These are phyloP conservation scores for Capillidium rhysosporum DNA, from an alignment of 371 early-diverging fungal species.

Conservation along the genomic window DNA sequence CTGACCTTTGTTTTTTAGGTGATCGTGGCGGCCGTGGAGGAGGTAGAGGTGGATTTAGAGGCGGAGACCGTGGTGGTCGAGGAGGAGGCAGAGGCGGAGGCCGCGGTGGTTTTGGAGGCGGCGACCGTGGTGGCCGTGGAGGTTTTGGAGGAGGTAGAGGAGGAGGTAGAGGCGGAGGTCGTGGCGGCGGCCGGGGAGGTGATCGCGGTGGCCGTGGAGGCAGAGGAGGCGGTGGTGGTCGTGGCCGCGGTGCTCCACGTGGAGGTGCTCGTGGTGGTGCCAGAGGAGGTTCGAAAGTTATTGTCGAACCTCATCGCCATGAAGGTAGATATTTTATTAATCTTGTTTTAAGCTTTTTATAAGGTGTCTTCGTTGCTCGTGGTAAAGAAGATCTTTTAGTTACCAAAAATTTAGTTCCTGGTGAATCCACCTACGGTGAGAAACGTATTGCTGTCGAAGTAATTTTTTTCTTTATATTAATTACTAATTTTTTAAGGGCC, in stretches of 20 bases:
- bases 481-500: constrained; percentile 18
- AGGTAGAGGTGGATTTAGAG: constrained; percentile 20
- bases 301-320: constrained; percentile 96
- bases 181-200: constrained; percentile 17
- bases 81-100: constrained; percentile 23
- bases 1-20: constrained; percentile 8
- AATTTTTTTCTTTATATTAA: not conserved
- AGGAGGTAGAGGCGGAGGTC: constrained; percentile 18
- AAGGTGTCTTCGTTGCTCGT: constrained; percentile 89
- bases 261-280: constrained; percentile 43
- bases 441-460: constrained; percentile 89
- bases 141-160: constrained; percentile 17
- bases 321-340: constrained; percentile 21
- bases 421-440: constrained; percentile 98
- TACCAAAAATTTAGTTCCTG: constrained; percentile 98
- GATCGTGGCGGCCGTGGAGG: constrained; percentile 22
- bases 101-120: constrained; percentile 21
- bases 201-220: constrained; percentile 17
- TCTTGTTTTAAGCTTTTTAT: not conserved
- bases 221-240: not conserved
- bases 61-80: constrained; percentile 11
- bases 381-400: constrained; percentile 98
- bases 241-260: constrained; percentile 10
- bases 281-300: constrained; percentile 74
- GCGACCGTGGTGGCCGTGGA: constrained; percentile 23